Conservation (phyloP, 768 basidiomycete genomes). For the Leucocoprinus leucothites region DNA sequence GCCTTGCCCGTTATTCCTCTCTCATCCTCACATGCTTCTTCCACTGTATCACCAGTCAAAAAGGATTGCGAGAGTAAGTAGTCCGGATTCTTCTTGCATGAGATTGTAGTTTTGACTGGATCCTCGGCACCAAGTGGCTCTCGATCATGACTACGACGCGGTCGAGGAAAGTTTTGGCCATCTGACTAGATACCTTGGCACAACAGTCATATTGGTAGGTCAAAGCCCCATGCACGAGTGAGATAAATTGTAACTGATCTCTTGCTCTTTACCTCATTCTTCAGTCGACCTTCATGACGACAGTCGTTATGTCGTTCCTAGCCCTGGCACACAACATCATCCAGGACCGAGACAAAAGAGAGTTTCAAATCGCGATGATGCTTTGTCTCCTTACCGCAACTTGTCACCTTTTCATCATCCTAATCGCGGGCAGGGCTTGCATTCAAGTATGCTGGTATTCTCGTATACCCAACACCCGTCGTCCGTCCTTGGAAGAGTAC, state of each 20-base stretch:
- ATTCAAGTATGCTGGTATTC: constrained; percentile 1
- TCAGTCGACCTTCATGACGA: constrained; percentile 4
- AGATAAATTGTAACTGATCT: no score
- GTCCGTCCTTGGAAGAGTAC: background rate
- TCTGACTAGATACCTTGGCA: background rate
- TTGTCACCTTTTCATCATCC: background rate
- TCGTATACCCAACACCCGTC: background rate
- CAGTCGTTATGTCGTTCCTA: background rate
- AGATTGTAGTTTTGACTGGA: no score
- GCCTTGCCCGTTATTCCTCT: no score
- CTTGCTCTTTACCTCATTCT: background rate
- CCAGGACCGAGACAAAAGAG: background rate
- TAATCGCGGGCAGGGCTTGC: constrained; percentile 2
- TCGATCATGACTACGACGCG: background rate
- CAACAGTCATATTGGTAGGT: constrained; percentile 1
- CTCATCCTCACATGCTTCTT: no score
- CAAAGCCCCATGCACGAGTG: background rate
- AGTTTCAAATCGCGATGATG: constrained; percentile 1
- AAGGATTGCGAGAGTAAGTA: no score
- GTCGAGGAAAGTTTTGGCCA: background rate
- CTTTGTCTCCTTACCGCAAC: constrained; percentile 1
- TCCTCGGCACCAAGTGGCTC: no score
- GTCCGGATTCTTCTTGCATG: no score
- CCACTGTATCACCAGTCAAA: no score
- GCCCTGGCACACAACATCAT: constrained; percentile 1